phyloP scores from a whole-genome alignment of 352 stramenopile genomes.

The Globisporangium alternatum region DNA sequence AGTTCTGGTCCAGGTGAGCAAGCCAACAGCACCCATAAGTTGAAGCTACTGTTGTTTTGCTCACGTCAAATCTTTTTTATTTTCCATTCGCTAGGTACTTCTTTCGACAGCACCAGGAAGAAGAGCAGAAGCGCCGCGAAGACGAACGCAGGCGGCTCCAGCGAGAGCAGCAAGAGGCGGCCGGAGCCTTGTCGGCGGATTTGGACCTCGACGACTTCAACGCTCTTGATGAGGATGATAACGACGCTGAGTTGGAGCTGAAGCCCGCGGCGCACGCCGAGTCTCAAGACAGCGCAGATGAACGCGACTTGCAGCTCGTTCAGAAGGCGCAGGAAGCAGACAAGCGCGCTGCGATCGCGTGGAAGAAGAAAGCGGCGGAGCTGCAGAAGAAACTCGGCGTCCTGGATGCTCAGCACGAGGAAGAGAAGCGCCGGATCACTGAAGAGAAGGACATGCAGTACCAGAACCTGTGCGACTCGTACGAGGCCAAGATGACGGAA shows the following conservation, averaged over 20 bases:
- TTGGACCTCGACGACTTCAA: slow-evolving; percentile 26
- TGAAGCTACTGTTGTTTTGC: background rate
- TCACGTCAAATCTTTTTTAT: background rate
- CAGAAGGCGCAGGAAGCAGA: slow-evolving; percentile 36
- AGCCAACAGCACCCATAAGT: background rate
- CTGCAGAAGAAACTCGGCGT: slow-evolving; percentile 57
- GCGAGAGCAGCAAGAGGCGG: slow-evolving; percentile 29
- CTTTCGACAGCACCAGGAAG: slow-evolving; percentile 57
- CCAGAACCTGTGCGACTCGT: slow-evolving; percentile 63
- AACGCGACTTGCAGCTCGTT: slow-evolving; percentile 37
- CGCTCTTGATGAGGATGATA: background rate
- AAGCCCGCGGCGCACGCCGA: slow-evolving; percentile 22
- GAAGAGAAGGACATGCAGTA: slow-evolving; percentile 57
- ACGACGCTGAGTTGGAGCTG: background rate
- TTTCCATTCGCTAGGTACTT: slow-evolving; percentile 40
- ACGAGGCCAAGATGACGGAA: slow-evolving; percentile 70
- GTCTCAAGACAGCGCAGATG: slow-evolving; percentile 23
- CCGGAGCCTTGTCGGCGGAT: slow-evolving; percentile 7
- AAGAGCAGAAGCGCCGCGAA: slow-evolving; percentile 32
- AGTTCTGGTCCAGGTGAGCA: slow-evolving; percentile 77
- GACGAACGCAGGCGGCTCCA: slow-evolving; percentile 23
- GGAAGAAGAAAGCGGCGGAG: slow-evolving; percentile 67
- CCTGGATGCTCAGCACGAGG: slow-evolving; percentile 34
- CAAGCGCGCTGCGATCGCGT: slow-evolving; percentile 45
- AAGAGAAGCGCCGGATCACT: slow-evolving; percentile 43